Percentiles rank a stretch among this genome's conserved stretches.
Evolutionary conservation across 2,329 filamentous ascomycete species (phyloP).

Genomic region (Septoria petroselini): DNA sequence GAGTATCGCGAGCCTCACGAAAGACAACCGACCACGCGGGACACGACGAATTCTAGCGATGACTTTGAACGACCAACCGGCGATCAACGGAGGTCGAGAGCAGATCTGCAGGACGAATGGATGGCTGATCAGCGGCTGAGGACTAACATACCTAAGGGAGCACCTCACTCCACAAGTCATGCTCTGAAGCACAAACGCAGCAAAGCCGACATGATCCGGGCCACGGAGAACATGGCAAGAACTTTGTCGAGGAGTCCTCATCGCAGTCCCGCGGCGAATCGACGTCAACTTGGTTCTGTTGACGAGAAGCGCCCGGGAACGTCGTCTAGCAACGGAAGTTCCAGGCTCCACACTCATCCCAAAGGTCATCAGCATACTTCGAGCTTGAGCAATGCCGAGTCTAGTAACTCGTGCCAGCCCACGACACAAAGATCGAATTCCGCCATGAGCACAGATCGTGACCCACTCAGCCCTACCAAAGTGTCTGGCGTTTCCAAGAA

Average conservation of each 20-base stretch:
- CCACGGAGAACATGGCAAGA: slow-evolving; percentile 9
- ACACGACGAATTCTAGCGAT: too few relatives aligned
- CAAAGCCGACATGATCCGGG: slow-evolving; percentile 12
- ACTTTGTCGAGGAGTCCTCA: slow-evolving; percentile 11
- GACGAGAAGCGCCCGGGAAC: slow-evolving; percentile 4
- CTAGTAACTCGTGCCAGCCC: not conserved
- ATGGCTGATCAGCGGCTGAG: slow-evolving; percentile 1
- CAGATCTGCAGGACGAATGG: slow-evolving; percentile 8
- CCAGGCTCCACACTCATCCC: not conserved
- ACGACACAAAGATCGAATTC: not conserved
- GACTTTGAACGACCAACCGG: not conserved
- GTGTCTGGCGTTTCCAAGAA: slow-evolving; percentile 5
- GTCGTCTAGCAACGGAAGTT: slow-evolving; percentile 10
- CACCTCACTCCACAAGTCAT: slow-evolving; percentile 5
- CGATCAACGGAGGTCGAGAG: slow-evolving; percentile 10
- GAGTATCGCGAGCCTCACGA: not conserved
- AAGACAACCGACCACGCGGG: too few relatives aligned
- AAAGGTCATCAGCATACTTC: too few relatives aligned
- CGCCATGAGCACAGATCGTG: not conserved
- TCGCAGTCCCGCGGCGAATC: slow-evolving; percentile 4
- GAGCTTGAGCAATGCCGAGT: not conserved
- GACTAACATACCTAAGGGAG: slow-evolving; percentile 6
- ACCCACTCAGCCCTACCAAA: slow-evolving; percentile 4
- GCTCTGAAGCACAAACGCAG: slow-evolving; percentile 10
- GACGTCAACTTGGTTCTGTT: not conserved